Base-by-base conservation (phyloP, 306 rosid species). In the Adenanthera pavonina region DNA sequence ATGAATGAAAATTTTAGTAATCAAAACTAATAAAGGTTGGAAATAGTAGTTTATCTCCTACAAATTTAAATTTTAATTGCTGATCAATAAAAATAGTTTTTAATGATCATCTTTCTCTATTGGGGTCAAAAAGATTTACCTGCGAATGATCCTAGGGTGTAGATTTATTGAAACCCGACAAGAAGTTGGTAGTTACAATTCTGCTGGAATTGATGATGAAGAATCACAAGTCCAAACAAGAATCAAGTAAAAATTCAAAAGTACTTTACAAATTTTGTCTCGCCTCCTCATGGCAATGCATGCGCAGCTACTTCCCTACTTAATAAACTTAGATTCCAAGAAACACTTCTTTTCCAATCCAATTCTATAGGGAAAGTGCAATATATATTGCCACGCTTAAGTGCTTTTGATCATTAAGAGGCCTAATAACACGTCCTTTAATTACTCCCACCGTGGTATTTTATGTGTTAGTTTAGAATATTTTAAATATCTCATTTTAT, bases 151-250 rank as follows among this genome's bases (percentile, higher is more conserved):
- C n/a, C 16, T 69, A 69, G 54, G 65, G 75, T 40, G 54, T 79
- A 46, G 74, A 80, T 83, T 65, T 77, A 77, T 43, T 70, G 48
- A 52, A 72, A 80, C 53, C 90, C 90, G 88, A 84, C 90, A 81
- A 41, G 82, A 81, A 84, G 86, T 84, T 87, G 88, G 88, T 64
- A 78, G 88, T 84, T 84, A 84, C 86, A 87, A 81, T 79, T 81
- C 88, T 78, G 88, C 84, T 87, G 84, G 86, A 83, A 75, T 9
- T 60, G 52, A 87, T 81, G 70, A 84, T 74, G 74, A 77, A 81
- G 49, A 20, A 87, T 77, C 83, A 47, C 41, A 84, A 83, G 78
- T 44, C 56, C 56, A 2, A 10, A 46, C 5, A 8, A 60, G 46
- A 69, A 19, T 47, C 54, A 44, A 69, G 54, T 19, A 20, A 69